Base-by-base conservation (phyloP, 1,284 basidiomycete species). In the Boletus smithii region DNA sequence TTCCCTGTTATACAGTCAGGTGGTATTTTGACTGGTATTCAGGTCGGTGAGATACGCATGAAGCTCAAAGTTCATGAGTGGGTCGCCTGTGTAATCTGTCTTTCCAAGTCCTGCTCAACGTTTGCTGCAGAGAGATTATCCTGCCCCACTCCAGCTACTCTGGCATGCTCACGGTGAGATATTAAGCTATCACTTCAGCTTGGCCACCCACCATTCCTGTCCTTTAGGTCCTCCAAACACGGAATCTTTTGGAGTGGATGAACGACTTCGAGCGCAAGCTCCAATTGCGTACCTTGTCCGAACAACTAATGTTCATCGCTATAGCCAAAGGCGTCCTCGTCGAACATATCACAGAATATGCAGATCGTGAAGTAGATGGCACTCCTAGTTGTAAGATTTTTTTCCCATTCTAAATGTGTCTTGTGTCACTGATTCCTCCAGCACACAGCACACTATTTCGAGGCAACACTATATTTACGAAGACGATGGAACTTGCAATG, bases 391-490 rank as follows among this genome's bases (percentile, higher is more conserved):
- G 83, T 85, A 62, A 69, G 79, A 64, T 14, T 32, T 30, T 33
- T 35, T 35, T 37, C 22, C 30, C 24, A 46, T 42, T 20, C 24
- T 3, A 4, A 35, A 35, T 14, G 27, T 26, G 22, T 48, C 35
- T 32, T 42, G 26, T 55, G 43, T 52, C 46, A 30, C 29, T 49
- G 29, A 43, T 38, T 44, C 31, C 29, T 29, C 14, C 49, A 83
- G 81, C 81, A 20, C 80, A 81, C 44, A 80, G 78, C 56, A 87
- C 83, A 5, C 66, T 88, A 10, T 88, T 88, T 66, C 82, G 89
- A 43, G 88, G 88, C 23, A 91, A 91, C 62, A 88, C 84, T 6
- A 79, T 78, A 31, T 73, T 91, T 46, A 91, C 90, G 18, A 91
- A 89, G 65, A 81, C 83, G 9, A 80, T 91, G 68, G 90, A 92